phyloP scores from a whole-genome alignment of 169 alveolate genomes.

The Besnoitia besnoiti region DNA sequence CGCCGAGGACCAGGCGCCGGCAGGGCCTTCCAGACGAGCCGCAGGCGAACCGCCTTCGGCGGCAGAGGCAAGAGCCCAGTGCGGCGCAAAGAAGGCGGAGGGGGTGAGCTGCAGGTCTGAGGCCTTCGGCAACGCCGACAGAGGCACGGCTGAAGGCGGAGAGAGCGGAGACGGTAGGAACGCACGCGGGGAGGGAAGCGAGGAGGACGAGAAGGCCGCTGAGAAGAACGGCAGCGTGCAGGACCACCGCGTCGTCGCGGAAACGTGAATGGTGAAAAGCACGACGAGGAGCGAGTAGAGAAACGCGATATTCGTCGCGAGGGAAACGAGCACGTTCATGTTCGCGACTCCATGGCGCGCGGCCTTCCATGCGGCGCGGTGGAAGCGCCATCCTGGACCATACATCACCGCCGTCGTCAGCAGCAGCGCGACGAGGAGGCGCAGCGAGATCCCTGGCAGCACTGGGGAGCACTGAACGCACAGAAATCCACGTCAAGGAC shows the following conservation, averaged over 20 bases:
- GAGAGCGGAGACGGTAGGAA: neutral
- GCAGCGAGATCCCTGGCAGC: neutral
- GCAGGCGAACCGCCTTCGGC: too few species aligned
- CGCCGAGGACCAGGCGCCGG: neutral
- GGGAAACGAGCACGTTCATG: slow-evolving; percentile 22
- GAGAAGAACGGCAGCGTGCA: neutral
- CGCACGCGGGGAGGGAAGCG: neutral
- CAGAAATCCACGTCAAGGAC: neutral
- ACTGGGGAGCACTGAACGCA: neutral
- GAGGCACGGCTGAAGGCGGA: neutral
- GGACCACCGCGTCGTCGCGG: neutral
- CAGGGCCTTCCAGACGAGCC: neutral
- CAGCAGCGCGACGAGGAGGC: neutral
- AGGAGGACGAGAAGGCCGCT: neutral
- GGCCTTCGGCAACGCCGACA: too few species aligned
- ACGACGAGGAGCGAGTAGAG: neutral
- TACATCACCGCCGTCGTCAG: neutral
- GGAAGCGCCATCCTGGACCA: slow-evolving; percentile 9
- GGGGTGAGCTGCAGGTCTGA: too few species aligned
- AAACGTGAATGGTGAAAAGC: neutral
- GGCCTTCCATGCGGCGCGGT: neutral
- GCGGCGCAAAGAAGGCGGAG: too few species aligned
- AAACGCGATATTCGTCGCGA: slow-evolving; percentile 28
- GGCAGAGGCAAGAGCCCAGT: too few species aligned
- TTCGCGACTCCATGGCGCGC: neutral